Evolutionary conservation across 148 eudicot genomes (phyloP).

Genomic region (Rhododendron mucronatum): DNA sequence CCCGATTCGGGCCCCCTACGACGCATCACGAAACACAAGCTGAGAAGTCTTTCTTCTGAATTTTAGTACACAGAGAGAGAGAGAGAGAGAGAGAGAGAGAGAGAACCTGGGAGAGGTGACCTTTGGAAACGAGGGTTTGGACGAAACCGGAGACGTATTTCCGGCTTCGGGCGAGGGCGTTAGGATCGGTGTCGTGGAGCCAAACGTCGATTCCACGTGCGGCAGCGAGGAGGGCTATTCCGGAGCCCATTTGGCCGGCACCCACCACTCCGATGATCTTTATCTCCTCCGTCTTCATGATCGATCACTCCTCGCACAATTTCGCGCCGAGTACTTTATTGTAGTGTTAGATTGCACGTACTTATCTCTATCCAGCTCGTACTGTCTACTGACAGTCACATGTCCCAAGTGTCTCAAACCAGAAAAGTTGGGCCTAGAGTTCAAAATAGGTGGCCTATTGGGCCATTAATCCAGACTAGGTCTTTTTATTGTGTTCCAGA

Average conservation of each 20-base stretch:
- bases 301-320: background rate
- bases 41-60: background rate
- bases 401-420: too few relatives aligned
- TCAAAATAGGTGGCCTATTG: too few relatives aligned
- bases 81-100: background rate
- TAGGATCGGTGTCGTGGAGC: conserved; percentile 60
- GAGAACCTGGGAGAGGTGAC: conserved; percentile 56
- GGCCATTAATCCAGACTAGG: too few relatives aligned
- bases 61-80: background rate
- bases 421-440: too few relatives aligned
- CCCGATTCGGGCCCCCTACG: background rate
- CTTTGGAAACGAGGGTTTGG: conserved; percentile 50
- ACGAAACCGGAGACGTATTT: conserved; percentile 38
- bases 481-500: too few relatives aligned
- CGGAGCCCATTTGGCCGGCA: conserved; percentile 93
- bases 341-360: too few relatives aligned
- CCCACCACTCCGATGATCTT: conserved; percentile 76
- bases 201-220: conserved; percentile 50
- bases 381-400: too few relatives aligned
- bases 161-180: conserved; percentile 53
- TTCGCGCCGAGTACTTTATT: background rate
- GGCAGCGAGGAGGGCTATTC: conserved; percentile 82
- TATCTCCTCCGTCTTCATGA: conserved; percentile 42
- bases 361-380: too few relatives aligned
- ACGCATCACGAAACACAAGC: background rate